Conservation (phyloP, 106 monocot species). For the Narthecium ossifragum region DNA sequence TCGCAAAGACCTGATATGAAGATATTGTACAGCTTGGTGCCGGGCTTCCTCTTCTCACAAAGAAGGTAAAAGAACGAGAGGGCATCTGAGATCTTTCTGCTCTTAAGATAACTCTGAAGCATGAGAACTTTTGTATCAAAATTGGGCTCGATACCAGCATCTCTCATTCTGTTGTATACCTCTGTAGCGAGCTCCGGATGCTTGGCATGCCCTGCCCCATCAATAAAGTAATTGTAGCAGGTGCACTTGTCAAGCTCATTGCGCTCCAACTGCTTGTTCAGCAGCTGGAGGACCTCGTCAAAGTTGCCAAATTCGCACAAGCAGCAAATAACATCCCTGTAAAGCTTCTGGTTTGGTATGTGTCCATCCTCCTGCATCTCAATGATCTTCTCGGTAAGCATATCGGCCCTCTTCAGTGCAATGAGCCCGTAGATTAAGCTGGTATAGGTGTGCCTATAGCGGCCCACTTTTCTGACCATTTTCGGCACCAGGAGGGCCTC, state of each 20-base stretch:
- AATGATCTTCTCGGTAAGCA: constrained; percentile 45
- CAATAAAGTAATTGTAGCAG: constrained; percentile 74
- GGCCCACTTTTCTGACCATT: constrained; percentile 17
- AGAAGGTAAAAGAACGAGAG: constrained; percentile 46
- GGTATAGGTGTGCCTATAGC: constrained; percentile 31
- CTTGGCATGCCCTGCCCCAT: constrained; percentile 54
- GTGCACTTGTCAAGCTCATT: constrained; percentile 18
- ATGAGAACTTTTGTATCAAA: constrained; percentile 44
- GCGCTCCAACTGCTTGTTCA: constrained; percentile 43
- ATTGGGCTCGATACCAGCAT: constrained; percentile 38
- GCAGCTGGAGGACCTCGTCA: constrained; percentile 40
- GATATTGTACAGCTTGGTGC: constrained; percentile 58
- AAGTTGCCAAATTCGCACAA: constrained; percentile 48
- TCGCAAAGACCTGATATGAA: constrained; percentile 69
- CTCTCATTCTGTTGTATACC: constrained; percentile 57
- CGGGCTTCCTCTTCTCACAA: constrained; percentile 26
- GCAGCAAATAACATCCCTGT: constrained; percentile 47
- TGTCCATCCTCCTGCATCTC: constrained; percentile 79
- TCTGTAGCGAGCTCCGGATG: constrained; percentile 45
- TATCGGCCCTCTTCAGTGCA: constrained; percentile 33
- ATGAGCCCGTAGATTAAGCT: constrained; percentile 61
- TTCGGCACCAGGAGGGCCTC: constrained; percentile 49
- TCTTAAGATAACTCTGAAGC: constrained; percentile 55
- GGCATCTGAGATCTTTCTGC: constrained; percentile 40
- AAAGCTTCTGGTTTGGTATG: constrained; percentile 37